phyloP scores from a whole-genome alignment of 805 yeast species.

The Naumovozyma baii region DNA sequence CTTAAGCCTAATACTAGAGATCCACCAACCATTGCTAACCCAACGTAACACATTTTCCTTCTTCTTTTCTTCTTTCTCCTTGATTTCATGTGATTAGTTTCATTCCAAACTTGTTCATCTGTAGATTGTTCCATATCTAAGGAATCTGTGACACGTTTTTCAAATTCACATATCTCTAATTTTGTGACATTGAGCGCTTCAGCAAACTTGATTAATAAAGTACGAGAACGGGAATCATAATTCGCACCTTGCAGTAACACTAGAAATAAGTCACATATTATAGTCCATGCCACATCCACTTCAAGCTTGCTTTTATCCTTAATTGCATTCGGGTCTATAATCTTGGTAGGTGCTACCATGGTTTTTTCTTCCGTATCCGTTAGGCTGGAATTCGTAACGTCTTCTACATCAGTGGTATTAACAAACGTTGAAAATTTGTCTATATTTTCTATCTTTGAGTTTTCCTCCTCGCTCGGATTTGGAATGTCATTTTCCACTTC shows the following conservation, averaged over 20 bases:
- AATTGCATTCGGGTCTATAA: slow-evolving; percentile 28
- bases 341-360: slow-evolving; percentile 5
- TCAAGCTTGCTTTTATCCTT: slow-evolving; percentile 35
- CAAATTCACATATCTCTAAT: slow-evolving; percentile 81
- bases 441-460: not conserved
- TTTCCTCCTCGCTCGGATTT: not conserved
- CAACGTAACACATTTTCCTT: slow-evolving; percentile 74
- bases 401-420: not conserved
- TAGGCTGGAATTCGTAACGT: slow-evolving; percentile 3
- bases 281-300: slow-evolving; percentile 85
- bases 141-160: slow-evolving; percentile 81
- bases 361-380: slow-evolving; percentile 5
- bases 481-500: slow-evolving; percentile 5
- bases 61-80: slow-evolving; percentile 59
- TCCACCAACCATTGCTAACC: slow-evolving; percentile 93
- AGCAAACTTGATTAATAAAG: slow-evolving; percentile 65
- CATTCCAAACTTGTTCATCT: slow-evolving; percentile 66
- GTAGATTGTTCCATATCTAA: slow-evolving; percentile 78
- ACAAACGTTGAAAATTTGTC: not conserved
- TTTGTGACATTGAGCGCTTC: slow-evolving; percentile 43
- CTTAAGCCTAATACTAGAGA: slow-evolving; percentile 88
- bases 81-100: slow-evolving; percentile 52
- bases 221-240: slow-evolving; percentile 83
- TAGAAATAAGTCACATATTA: slow-evolving; percentile 81
- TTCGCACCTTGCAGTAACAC: slow-evolving; percentile 71